Conservation (phyloP, 208 protist species). For the Entamoeba invadens region DNA sequence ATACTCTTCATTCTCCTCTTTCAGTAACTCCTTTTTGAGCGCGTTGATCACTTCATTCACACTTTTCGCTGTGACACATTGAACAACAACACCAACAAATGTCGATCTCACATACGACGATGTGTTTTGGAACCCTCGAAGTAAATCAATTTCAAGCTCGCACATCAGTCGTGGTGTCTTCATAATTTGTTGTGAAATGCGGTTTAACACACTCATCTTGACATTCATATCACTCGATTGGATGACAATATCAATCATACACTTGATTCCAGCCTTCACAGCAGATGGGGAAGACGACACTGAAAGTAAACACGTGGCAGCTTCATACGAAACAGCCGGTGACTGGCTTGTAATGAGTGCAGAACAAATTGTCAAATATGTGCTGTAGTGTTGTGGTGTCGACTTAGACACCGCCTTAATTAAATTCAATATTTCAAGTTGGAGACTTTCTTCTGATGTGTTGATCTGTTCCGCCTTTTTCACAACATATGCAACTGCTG, state of each 20-base stretch:
- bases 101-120: background rate
- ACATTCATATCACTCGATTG: background rate
- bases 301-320: background rate
- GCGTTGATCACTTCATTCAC: background rate
- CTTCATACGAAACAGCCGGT: background rate
- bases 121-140: background rate
- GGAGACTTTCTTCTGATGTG: background rate
- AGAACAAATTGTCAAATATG: background rate
- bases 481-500: background rate
- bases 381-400: background rate
- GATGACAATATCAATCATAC: background rate
- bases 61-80: background rate
- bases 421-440: background rate
- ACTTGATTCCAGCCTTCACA: background rate
- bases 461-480: background rate
- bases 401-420: background rate
- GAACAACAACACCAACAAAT: background rate
- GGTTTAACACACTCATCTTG: background rate
- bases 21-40: background rate
- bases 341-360: background rate
- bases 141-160: background rate
- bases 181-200: background rate
- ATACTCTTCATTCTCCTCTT: background rate
- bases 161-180: background rate
- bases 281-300: background rate